A percentile compares a stretch with the other conserved stretches of the same genome.
These are phyloP conservation scores for Colletotrichum tabaci DNA, from an alignment of 2,329 filamentous ascomycete species.

Conservation along the genomic window DNA sequence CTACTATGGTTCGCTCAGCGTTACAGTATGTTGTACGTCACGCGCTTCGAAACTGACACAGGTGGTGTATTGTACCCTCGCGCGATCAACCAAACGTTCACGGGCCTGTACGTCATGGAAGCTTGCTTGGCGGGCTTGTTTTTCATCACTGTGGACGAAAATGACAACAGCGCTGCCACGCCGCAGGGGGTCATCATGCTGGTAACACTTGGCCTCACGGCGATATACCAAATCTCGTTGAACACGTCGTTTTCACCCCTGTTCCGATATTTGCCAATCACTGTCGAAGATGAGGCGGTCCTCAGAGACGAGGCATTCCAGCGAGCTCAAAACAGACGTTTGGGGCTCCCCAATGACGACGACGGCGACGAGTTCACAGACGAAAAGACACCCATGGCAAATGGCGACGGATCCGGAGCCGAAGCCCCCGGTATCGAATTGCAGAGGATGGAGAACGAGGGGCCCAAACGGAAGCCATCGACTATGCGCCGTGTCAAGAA, in stretches of 20 bases:
- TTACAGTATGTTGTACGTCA: conserved; percentile 98
- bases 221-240: conserved; percentile 83
- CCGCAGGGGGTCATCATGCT: conserved; percentile 91
- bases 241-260: conserved; percentile 89
- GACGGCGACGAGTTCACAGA: conserved; percentile 64
- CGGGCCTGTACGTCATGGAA: conserved; percentile 95
- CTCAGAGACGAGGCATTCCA: conserved; percentile 92
- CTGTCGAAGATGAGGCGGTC: conserved; percentile 94
- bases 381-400: conserved; percentile 60
- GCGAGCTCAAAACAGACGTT: conserved; percentile 79
- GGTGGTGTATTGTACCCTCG: conserved; percentile 92
- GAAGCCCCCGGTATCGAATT: conserved; percentile 54
- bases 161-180: conserved; percentile 68
- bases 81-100: conserved; percentile 96
- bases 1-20: conserved; percentile 95
- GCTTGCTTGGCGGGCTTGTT: conserved; percentile 91
- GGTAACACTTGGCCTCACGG: conserved; percentile 78
- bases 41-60: conserved; percentile 89
- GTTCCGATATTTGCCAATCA: conserved; percentile 91
- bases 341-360: conserved; percentile 72
- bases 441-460: conserved; percentile 47
- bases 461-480: conserved; percentile 53
- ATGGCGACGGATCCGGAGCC: conserved; percentile 45
- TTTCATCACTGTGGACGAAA: conserved; percentile 79
- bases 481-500: conserved; percentile 63